phyloP scores from a whole-genome alignment of 768 basidiomycete genomes.

The Leucocoprinus birnbaumii region DNA sequence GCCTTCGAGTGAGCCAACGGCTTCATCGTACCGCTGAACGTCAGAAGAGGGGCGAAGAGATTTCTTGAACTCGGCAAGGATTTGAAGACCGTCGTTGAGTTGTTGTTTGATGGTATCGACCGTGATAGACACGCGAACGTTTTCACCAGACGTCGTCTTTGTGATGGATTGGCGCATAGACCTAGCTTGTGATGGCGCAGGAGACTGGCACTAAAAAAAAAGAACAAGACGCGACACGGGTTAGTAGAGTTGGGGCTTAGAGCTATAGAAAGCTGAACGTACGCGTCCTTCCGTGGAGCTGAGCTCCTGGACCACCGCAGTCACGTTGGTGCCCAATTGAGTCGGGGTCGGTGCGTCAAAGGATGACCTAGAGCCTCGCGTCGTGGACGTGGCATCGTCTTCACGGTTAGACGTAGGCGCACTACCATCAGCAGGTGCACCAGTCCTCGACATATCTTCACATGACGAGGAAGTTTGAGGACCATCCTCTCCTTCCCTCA shows the following conservation, averaged over 20 bases:
- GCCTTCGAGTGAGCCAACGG: constrained; percentile 7
- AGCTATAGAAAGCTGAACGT: too few species aligned
- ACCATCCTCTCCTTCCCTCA: background rate
- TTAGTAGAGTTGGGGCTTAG: too few species aligned
- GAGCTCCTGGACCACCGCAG: background rate
- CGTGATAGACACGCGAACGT: constrained; percentile 3
- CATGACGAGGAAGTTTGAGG: background rate
- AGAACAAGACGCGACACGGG: background rate
- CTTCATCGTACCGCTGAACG: constrained; percentile 8
- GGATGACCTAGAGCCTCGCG: background rate
- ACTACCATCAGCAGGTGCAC: background rate
- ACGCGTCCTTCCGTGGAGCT: constrained; percentile 8
- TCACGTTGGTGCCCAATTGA: background rate
- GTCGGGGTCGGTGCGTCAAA: background rate
- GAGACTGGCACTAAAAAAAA: constrained; percentile 7
- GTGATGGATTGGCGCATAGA: constrained; percentile 4
- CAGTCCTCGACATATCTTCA: background rate
- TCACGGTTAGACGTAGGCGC: background rate
- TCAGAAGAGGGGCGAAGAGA: constrained; percentile 7
- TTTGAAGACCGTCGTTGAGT: constrained; percentile 8
- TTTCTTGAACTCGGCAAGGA: constrained; percentile 10
- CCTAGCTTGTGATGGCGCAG: constrained; percentile 5
- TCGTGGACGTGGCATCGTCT: constrained; percentile 1
- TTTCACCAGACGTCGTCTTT: constrained; percentile 7
- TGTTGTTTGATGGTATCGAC: constrained; percentile 12